Conservation (phyloP, 306 rosid genomes). For the Trifolium pratense region DNA sequence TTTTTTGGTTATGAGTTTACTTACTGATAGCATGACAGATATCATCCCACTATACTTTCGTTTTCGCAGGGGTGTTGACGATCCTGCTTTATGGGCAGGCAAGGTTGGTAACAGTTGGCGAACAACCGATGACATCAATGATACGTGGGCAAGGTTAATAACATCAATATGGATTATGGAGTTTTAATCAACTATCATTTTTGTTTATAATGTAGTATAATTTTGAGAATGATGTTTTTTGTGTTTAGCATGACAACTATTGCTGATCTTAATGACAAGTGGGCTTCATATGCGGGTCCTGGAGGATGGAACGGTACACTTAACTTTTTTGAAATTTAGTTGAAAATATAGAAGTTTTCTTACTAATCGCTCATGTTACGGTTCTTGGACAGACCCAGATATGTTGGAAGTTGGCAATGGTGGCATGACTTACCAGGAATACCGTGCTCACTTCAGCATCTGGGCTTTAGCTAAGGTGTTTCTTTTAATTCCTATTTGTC, state of each 20-base stretch:
- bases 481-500: slow-evolving; percentile 23
- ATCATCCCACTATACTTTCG: slow-evolving; percentile 24
- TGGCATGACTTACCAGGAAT: slow-evolving; percentile 90
- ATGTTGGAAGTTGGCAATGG: slow-evolving; percentile 99
- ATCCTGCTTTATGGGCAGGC: slow-evolving; percentile 97
- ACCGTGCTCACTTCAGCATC: slow-evolving; percentile 94
- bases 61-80: slow-evolving; percentile 78
- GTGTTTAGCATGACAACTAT: slow-evolving; percentile 82
- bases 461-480: slow-evolving; percentile 97
- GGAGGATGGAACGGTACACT: slow-evolving; percentile 98
- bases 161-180: slow-evolving; percentile 23
- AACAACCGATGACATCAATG: slow-evolving; percentile 89
- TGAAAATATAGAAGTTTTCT: slow-evolving; percentile 27
- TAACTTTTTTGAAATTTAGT: slow-evolving; percentile 37
- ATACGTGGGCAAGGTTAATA: slow-evolving; percentile 89
- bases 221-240: slow-evolving; percentile 42
- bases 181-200: slow-evolving; percentile 11
- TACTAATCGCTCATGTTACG: slow-evolving; percentile 37
- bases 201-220: slow-evolving; percentile 16
- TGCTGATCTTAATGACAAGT: slow-evolving; percentile 89
- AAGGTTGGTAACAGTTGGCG: slow-evolving; percentile 98
- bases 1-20: slow-evolving; percentile 36
- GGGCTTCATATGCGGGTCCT: slow-evolving; percentile 99
- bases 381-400: slow-evolving; percentile 78
- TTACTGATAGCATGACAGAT: slow-evolving; percentile 24